These are phyloP conservation scores for Boletus coccyginus DNA, from an alignment of 768 basidiomycete genomes.

Conservation along the genomic window DNA sequence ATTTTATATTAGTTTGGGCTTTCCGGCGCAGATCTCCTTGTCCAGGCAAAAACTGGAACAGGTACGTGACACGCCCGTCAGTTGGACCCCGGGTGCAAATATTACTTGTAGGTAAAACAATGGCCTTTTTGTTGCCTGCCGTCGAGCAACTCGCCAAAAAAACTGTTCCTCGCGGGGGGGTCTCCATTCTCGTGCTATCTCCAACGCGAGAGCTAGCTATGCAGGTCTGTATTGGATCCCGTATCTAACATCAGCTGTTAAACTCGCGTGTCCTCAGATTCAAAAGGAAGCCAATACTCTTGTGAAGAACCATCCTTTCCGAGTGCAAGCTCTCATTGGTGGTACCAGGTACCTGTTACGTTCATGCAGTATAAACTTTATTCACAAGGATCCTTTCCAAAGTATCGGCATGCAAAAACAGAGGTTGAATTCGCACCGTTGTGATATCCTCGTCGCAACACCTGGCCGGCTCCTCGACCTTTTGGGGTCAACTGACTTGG, in stretches of 20 bases:
- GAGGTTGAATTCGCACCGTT: constrained; percentile 27
- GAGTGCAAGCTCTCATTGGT: constrained; percentile 52
- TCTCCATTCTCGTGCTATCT: constrained; percentile 65
- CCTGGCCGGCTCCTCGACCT: constrained; percentile 77
- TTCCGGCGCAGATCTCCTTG: constrained; percentile 44
- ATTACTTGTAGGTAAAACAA: constrained; percentile 52
- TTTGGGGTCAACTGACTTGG: constrained; percentile 45
- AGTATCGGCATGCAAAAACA: constrained; percentile 28
- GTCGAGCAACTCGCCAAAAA: constrained; percentile 60
- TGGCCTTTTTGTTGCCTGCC: constrained; percentile 74
- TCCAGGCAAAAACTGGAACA: constrained; percentile 60
- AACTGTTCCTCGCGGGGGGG: constrained; percentile 27
- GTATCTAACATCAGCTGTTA: background rate
- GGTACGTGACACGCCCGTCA: constrained; percentile 36
- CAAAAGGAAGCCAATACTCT: constrained; percentile 58
- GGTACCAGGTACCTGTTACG: constrained; percentile 43
- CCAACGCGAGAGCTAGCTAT: constrained; percentile 75
- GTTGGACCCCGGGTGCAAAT: background rate
- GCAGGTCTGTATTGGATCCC: constrained; percentile 48
- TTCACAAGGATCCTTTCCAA: constrained; percentile 1
- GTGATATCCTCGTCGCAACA: constrained; percentile 67
- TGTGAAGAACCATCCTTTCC: constrained; percentile 38
- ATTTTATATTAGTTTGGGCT: constrained; percentile 33
- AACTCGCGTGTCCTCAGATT: constrained; percentile 42
- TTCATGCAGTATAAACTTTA: background rate